A percentile compares a stretch with the other conserved stretches of the same genome.
phyloP scores from a whole-genome alignment of 306 rosid genomes.

The Macrotyloma uniflorum region DNA sequence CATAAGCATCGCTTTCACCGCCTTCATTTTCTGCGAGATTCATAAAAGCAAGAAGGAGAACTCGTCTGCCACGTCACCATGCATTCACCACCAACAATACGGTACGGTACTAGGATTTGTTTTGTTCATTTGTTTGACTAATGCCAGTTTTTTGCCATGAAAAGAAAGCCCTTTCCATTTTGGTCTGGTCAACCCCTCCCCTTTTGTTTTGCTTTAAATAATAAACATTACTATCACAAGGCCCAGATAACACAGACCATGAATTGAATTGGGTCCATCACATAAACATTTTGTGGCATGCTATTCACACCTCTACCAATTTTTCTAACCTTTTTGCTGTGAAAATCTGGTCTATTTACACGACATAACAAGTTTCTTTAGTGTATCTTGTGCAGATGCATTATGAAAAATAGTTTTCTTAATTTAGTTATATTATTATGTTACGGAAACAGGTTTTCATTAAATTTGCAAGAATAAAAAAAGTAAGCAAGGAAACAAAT shows the following conservation, averaged over 20 bases:
- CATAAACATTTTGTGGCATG: too few species aligned
- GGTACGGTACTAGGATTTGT: neutral
- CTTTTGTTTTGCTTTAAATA: neutral
- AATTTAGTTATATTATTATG: neutral
- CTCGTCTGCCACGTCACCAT: conserved; percentile 21
- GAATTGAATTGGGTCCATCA: too few species aligned
- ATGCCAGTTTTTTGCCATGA: neutral
- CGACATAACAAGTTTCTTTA: neutral
- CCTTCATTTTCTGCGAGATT: neutral
- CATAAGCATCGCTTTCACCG: conserved; percentile 19
- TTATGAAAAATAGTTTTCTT: neutral
- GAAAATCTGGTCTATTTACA: neutral
- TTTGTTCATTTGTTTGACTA: neutral
- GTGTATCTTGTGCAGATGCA: neutral
- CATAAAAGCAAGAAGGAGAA: neutral
- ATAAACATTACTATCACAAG: too few species aligned
- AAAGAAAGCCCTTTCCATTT: neutral
- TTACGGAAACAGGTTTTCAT: neutral
- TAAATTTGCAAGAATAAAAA: too few species aligned
- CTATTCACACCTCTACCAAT: neutral
- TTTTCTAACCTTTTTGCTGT: neutral
- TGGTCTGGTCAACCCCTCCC: neutral
- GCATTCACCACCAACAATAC: neutral
- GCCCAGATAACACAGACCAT: too few species aligned
- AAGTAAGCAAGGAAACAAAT: too few species aligned